phyloP scores from a whole-genome alignment of 306 rosid species.

The Prosopis cineraria region DNA sequence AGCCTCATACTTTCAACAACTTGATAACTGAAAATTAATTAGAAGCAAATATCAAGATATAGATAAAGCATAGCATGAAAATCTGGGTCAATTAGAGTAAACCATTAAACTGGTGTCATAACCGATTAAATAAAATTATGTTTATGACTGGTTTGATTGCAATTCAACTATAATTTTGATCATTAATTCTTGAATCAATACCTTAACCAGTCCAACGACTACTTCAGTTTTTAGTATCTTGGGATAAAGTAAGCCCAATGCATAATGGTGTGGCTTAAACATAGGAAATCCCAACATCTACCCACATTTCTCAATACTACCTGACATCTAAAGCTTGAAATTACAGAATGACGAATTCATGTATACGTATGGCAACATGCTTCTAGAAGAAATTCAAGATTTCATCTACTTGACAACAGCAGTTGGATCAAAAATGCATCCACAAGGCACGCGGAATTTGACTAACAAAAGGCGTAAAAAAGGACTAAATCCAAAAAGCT shows the following conservation, averaged over 20 bases:
- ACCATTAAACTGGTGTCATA: too few species aligned
- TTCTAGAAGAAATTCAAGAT: not conserved
- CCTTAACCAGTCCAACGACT: too few species aligned
- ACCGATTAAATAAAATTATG: too few species aligned
- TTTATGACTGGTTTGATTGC: too few species aligned
- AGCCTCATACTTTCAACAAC: conserved; percentile 95
- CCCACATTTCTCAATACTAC: not conserved
- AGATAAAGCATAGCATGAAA: too few species aligned
- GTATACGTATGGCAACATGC: not conserved
- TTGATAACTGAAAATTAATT: conserved; percentile 75
- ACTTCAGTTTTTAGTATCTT: too few species aligned
- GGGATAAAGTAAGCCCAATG: not conserved
- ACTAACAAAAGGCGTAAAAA: not conserved
- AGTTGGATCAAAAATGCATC: not conserved
- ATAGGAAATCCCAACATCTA: not conserved
- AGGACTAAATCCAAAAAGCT: not conserved
- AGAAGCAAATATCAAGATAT: not conserved
- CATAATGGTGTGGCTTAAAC: not conserved
- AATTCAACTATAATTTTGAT: too few species aligned
- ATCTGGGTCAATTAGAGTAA: too few species aligned
- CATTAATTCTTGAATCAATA: too few species aligned
- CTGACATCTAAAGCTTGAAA: not conserved
- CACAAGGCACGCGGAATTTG: not conserved
- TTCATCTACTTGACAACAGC: not conserved
- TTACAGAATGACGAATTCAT: not conserved